Evolutionary conservation across 2,329 filamentous ascomycete species (phyloP).

Genomic region (Sclerotinia minor): DNA sequence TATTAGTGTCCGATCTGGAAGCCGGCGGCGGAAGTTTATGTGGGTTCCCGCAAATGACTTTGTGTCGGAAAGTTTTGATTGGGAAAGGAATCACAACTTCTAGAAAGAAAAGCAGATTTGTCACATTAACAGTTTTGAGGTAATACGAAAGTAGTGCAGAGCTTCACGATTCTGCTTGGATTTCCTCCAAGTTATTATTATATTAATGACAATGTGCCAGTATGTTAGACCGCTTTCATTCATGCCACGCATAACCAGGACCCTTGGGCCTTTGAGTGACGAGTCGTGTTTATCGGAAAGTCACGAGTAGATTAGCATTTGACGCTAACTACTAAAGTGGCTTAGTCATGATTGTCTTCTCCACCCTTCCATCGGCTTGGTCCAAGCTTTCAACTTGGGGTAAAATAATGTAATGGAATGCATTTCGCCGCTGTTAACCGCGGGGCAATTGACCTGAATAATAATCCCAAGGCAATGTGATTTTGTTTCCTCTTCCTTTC

Average conservation of each 20-base stretch:
- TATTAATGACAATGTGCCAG: neutral
- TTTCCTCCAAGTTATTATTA: neutral
- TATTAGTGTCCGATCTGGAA: conserved; percentile 16
- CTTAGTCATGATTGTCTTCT: neutral
- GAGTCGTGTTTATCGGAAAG: conserved; percentile 4
- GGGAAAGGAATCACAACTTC: neutral
- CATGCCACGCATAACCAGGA: conserved; percentile 3
- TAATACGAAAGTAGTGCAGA: neutral
- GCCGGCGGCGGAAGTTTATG: conserved; percentile 27
- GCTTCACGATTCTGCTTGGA: neutral
- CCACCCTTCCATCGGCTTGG: neutral
- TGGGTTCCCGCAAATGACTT: conserved; percentile 25
- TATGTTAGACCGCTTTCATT: conserved; percentile 8
- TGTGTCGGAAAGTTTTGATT: neutral
- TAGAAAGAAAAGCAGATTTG: neutral
- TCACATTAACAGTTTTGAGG: neutral
- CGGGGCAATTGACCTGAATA: conserved; percentile 14
- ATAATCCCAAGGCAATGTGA: neutral
- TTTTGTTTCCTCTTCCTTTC: neutral
- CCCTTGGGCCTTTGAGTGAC: neutral
- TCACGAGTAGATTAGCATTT: conserved; percentile 6
- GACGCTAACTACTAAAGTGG: neutral
- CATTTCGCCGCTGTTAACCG: conserved; percentile 22
- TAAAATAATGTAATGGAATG: conserved; percentile 9
- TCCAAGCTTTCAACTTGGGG: conserved; percentile 9